These are phyloP conservation scores for Macrotyloma uniflorum DNA, from an alignment of 306 rosid species.

Conservation along the genomic window DNA sequence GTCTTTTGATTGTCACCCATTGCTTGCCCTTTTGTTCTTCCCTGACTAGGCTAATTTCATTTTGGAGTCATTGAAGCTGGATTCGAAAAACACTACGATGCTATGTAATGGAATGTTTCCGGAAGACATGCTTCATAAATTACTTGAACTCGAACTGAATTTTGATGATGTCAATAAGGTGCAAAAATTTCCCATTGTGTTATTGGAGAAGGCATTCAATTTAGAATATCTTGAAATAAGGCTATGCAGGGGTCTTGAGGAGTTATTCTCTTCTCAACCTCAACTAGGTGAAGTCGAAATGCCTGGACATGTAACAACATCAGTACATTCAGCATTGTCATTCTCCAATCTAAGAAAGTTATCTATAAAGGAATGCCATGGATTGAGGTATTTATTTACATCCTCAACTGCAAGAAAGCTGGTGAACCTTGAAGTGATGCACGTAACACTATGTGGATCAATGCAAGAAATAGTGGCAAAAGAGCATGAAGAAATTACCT, in stretches of 20 bases:
- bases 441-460: neutral
- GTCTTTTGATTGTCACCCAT: neutral
- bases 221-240: neutral
- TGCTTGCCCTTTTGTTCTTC: neutral
- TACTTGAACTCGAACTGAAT: neutral
- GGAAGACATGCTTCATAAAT: neutral
- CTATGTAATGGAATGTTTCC: neutral
- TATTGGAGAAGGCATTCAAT: neutral
- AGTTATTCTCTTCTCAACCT: neutral
- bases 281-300: too few species aligned
- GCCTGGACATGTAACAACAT: neutral
- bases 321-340: conserved; percentile 5
- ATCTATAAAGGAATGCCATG: neutral
- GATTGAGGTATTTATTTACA: conserved; percentile 26
- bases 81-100: neutral
- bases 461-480: neutral
- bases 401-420: neutral
- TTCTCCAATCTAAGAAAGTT: neutral
- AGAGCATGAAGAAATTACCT: neutral
- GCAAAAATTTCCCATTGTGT: neutral
- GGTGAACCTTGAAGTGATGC: neutral
- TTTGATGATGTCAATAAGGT: neutral
- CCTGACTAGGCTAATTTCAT: neutral
- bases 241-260: neutral
- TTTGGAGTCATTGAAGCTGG: neutral